Conservation (phyloP, 2,329 filamentous ascomycete species). For the Bipolaris victoriae region DNA sequence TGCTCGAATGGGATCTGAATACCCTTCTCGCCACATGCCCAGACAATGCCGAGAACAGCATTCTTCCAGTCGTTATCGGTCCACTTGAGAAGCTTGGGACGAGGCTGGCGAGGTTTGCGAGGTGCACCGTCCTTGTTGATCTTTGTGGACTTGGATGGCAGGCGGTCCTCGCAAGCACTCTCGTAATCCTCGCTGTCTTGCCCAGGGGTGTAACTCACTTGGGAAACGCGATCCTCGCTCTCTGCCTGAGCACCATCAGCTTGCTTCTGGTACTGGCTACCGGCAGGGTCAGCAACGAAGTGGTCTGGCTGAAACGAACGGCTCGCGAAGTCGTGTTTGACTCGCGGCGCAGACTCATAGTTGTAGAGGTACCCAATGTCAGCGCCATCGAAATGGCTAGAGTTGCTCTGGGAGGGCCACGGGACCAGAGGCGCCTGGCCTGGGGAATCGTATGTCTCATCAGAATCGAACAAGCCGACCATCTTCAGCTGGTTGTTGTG, state of each 20-base stretch:
- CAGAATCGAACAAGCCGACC: slow-evolving; percentile 14
- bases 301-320: not conserved
- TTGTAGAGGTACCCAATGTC: not conserved
- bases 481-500: slow-evolving; percentile 23
- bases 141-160: slow-evolving; percentile 26
- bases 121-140: slow-evolving; percentile 36
- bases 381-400: not conserved
- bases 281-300: not conserved
- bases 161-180: slow-evolving; percentile 20
- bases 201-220: slow-evolving; percentile 22
- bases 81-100: slow-evolving; percentile 40
- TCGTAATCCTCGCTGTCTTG: slow-evolving; percentile 22
- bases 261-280: not conserved
- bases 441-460: not conserved
- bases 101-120: slow-evolving; percentile 41
- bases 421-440: not conserved
- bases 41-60: slow-evolving; percentile 37
- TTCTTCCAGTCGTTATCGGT: slow-evolving; percentile 38
- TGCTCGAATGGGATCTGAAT: slow-evolving; percentile 41
- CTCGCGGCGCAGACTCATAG: not conserved
- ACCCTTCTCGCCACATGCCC: slow-evolving; percentile 38
- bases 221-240: not conserved
- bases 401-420: not conserved
- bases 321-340: not conserved
- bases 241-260: not conserved